Base-by-base conservation (phyloP, 169 alveolate genomes). In the Besnoitia besnoiti region DNA sequence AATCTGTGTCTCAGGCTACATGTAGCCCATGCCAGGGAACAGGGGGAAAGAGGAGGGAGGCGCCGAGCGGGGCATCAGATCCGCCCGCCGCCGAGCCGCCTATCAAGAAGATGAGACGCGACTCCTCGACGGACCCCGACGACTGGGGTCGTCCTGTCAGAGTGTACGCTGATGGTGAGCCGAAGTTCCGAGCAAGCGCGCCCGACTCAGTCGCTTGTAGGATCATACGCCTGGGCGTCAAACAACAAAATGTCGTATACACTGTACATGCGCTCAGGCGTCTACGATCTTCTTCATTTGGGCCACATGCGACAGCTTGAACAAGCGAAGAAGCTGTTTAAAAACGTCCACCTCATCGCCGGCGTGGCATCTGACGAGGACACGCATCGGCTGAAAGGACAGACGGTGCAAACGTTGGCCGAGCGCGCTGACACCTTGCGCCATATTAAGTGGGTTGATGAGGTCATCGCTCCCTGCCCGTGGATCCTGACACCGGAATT, bases 351-450 rank as follows among this genome's bases (percentile, higher is more conserved):
- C 88, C 96, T 98, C 87, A 97, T 98, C 42, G 99, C 98, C 44
- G 99, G 99, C 4, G 99, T 99, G 44, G 97, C 99, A 42, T 97
- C 99, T 16, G 99, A 98, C 90, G 98, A 97, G 85, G 99, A 99
- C 79, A 98, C 99, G 10, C 96, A 95, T 44, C 96, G 97, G 50
- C 95, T 96, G 89, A 99, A 93, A 95, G 99, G 99, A 30, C 98
- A 97, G 91, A 96, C 98, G n/a, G 99, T 98, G 50, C 98, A 98
- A 97, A 97, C 97, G 16, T 97, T 98, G 92, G 95, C 92, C 27
- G 99, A 99, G 93, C 94, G 99, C 85, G 97, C 98, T 40, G 99
- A 98, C 82, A 97, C 98, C 44, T 96, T 99, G 42, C 94, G 97
- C 75, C 99, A 98, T 90, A 96, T 99, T 85, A 97, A 98, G 80